Evolutionary conservation across 495 filamentous ascomycete genomes (phyloP), one percentile per base, ranked within the genome.

Genomic region (Niebla homalea): DNA sequence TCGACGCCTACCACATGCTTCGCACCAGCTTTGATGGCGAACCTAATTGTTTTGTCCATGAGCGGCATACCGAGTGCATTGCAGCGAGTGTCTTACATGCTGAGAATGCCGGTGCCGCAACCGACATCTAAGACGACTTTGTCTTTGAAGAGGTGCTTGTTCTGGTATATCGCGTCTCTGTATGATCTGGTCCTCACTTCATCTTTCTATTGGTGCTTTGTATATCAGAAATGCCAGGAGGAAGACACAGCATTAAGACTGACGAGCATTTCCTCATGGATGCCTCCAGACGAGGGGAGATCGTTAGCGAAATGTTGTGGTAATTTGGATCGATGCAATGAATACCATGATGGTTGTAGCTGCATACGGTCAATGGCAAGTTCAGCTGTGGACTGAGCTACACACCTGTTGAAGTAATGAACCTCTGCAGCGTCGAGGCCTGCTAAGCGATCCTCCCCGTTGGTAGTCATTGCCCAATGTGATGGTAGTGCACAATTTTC

Each of bases 251-350:
- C 29, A 41, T 16, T n/a, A 43, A 43, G 58, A 83, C 85, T 68
- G 71, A 94, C 88, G 77, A 96, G 71, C 89, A 96, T 96, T 69
- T 96, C 89, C 74, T 96, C 89, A 62, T 96, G 89, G 57, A 96
- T 95, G 62, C 89, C 87, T 93, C 42, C 40, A 4, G 15, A 53
- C 43, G 29, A 47, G 57, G 59, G 37, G 53, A 53, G 53, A 43
- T 54, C 36, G 48, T 59, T 49, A 61, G 56, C 48, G 20, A 51
- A 50, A 51, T 22, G 49, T 48, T 39, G 57, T 36, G 37, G 50
- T 40, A 37, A 46, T 46, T 36, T 52, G 45, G 49, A 63, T 23
- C 36, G 8, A 19, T 21, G 23, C 21, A 36, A 35, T 51, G 65
- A 74, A 70, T 77, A 93, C 87, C 89, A 76, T 95, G 89, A 64